Evolutionary conservation across 2,329 filamentous ascomycete genomes (phyloP).

Genomic region (Phoma herbarum): DNA sequence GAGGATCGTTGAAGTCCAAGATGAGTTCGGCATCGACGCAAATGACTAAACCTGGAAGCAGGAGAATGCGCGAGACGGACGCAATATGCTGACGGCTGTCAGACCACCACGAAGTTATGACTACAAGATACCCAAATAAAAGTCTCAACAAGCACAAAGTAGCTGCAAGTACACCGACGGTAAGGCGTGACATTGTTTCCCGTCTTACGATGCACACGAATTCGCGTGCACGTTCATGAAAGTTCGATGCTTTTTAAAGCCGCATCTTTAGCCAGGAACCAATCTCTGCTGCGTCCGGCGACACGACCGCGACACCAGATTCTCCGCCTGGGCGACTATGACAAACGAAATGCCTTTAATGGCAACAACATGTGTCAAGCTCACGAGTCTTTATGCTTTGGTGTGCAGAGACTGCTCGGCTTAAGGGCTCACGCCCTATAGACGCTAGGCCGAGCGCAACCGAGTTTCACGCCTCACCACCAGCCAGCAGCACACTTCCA

Average conservation of each 20-base stretch:
- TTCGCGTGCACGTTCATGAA: constrained; percentile 21
- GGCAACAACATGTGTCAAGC: constrained; percentile 35
- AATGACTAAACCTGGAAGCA: constrained; percentile 52
- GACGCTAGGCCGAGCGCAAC: constrained; percentile 8
- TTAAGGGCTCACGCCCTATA: constrained; percentile 10
- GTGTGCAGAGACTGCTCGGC: constrained; percentile 23
- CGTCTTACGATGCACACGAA: constrained; percentile 9
- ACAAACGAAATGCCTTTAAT: constrained; percentile 37
- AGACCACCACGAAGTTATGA: neutral
- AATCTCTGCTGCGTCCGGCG: constrained; percentile 18
- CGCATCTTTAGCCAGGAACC: constrained; percentile 21
- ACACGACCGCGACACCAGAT: constrained; percentile 25
- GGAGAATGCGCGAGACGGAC: neutral
- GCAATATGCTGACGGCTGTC: neutral
- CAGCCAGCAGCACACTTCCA: constrained; percentile 7
- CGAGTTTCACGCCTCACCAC: constrained; percentile 18
- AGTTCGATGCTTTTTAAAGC: constrained; percentile 24
- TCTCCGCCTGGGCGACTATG: constrained; percentile 27
- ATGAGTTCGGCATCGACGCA: constrained; percentile 57
- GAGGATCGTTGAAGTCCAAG: constrained; percentile 60
- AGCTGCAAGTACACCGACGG: neutral
- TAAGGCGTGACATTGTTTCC: constrained; percentile 1
- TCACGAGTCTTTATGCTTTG: constrained; percentile 5
- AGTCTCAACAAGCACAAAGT: neutral
- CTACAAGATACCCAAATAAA: neutral